Conservation (phyloP, 495 filamentous ascomycete species). For the Tuber aestivum region DNA sequence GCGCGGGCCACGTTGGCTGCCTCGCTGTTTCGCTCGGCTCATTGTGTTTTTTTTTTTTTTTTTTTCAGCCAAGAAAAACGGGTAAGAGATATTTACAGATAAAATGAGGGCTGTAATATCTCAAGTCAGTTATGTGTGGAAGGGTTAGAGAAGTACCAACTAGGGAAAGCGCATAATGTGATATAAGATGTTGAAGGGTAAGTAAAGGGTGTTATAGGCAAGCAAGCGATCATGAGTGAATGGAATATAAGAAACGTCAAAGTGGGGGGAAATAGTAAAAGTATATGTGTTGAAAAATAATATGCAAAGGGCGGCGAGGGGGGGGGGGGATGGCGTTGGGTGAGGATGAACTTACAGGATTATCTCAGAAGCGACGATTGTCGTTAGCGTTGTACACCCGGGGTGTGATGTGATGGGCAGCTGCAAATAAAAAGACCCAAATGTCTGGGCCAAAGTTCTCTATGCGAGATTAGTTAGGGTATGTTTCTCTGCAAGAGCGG, state of each 20-base stretch:
- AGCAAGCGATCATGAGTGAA: neutral
- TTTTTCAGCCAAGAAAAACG: constrained; percentile 10
- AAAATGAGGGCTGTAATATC: constrained; percentile 23
- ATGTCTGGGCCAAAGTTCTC: neutral
- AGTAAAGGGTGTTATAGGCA: neutral
- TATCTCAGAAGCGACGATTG: constrained; percentile 1
- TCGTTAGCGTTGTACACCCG: constrained; percentile 2
- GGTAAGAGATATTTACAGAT: constrained; percentile 29
- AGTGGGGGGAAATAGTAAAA: neutral
- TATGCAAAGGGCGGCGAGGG: neutral
- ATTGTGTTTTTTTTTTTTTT: constrained; percentile 17
- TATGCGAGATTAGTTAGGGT: constrained; percentile 2
- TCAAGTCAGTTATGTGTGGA: constrained; percentile 23
- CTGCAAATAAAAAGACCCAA: neutral
- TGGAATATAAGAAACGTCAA: neutral
- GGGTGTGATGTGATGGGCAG: neutral
- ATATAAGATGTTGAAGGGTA: neutral
- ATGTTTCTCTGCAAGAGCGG: neutral
- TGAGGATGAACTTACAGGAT: neutral
- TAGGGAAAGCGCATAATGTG: neutral
- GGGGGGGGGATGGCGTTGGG: neutral
- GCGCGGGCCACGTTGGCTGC: constrained; percentile 17
- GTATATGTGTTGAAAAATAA: neutral
- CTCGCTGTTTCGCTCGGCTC: constrained; percentile 34
- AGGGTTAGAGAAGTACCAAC: constrained; percentile 12